These are phyloP conservation scores for Pelargonium australe DNA, from an alignment of 441 rosid species.

Conservation along the genomic window DNA sequence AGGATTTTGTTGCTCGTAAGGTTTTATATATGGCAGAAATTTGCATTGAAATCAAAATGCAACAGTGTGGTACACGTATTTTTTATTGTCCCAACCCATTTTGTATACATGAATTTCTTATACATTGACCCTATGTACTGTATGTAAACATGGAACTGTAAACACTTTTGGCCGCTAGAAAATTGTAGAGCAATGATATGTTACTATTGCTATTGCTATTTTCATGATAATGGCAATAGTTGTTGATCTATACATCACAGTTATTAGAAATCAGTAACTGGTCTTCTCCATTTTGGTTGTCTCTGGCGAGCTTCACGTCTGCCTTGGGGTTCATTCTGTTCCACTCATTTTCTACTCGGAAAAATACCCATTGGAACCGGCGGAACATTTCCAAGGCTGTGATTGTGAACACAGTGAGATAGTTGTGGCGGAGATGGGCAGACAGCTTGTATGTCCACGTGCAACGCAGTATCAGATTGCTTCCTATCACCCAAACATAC, in stretches of 20 bases:
- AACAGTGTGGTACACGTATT: too few species aligned
- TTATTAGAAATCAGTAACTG: conserved; percentile 41
- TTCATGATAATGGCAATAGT: neutral
- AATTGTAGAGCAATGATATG: neutral
- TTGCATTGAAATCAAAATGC: too few species aligned
- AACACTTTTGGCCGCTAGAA: neutral
- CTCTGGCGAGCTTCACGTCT: conserved; percentile 34
- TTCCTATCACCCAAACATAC: conserved; percentile 80
- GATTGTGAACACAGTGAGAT: conserved; percentile 67
- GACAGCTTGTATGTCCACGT: conserved; percentile 95
- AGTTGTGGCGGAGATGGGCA: conserved; percentile 88
- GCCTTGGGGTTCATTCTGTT: conserved; percentile 60
- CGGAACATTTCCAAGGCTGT: conserved; percentile 71
- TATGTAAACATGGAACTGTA: neutral
- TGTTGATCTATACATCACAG: conserved; percentile 40
- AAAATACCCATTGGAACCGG: conserved; percentile 89
- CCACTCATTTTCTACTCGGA: conserved; percentile 91
- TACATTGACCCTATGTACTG: too few species aligned
- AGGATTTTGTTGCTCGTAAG: too few species aligned
- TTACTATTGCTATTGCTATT: neutral
- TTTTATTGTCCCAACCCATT: too few species aligned
- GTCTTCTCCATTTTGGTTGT: conserved; percentile 41
- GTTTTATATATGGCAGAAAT: too few species aligned
- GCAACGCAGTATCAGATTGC: conserved; percentile 79
- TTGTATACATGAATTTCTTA: too few species aligned